phyloP scores from a whole-genome alignment of 768 basidiomycete species.

The Boletus subcaerulescens region DNA sequence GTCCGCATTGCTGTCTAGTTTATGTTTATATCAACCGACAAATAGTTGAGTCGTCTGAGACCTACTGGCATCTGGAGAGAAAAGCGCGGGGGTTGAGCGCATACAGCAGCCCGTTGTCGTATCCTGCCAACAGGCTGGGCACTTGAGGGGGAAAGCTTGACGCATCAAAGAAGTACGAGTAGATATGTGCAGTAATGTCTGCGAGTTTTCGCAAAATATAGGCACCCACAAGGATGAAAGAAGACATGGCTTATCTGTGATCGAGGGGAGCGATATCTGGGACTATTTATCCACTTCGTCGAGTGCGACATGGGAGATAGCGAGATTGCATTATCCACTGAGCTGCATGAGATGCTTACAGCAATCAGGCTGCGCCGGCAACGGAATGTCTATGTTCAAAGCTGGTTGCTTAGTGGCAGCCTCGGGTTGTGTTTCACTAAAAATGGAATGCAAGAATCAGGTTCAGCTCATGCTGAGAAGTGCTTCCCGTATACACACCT shows the following conservation, averaged over 20 bases:
- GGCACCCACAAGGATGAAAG: neutral
- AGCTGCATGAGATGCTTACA: no score
- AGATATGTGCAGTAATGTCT: neutral
- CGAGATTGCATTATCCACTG: no score
- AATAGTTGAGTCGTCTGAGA: neutral
- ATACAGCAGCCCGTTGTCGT: conserved; percentile 16
- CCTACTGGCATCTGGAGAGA: conserved; percentile 22
- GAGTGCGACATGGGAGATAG: neutral
- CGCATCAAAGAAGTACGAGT: neutral
- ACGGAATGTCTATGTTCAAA: no score
- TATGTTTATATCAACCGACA: neutral
- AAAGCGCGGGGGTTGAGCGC: conserved; percentile 13
- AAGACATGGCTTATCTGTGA: neutral
- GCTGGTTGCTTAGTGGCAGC: no score
- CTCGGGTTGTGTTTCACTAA: no score
- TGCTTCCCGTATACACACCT: no score
- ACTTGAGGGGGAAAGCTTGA: conserved; percentile 3
- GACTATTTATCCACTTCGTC: conserved; percentile 4
- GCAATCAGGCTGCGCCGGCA: no score
- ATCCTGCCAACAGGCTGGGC: conserved; percentile 11
- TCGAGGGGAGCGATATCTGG: neutral
- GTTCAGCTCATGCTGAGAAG: no score
- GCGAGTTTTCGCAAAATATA: neutral
- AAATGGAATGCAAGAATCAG: no score
- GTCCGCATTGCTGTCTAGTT: conserved; percentile 14